These are phyloP conservation scores for Trichosporon sp. DNA, from an alignment of 1,284 basidiomycete genomes.

Conservation along the genomic window DNA sequence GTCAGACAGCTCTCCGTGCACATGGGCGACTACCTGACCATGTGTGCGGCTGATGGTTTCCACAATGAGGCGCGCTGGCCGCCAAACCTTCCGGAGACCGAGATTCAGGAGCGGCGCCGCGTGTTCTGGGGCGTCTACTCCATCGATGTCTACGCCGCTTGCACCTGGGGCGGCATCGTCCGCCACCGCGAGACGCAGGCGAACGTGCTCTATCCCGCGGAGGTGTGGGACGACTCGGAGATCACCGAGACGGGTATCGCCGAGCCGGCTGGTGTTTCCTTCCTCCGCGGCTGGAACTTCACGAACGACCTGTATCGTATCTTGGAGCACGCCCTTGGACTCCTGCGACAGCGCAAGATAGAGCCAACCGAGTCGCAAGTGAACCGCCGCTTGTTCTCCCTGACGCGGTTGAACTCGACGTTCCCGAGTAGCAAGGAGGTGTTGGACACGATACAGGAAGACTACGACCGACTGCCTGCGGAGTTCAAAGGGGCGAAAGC, in stretches of 20 bases:
- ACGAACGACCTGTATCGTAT: constrained; percentile 44
- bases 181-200: constrained; percentile 42
- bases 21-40: constrained; percentile 40
- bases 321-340: constrained; percentile 41
- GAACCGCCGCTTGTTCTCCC: constrained; percentile 26
- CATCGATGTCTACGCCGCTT: constrained; percentile 40
- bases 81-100: constrained; percentile 27
- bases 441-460: constrained; percentile 29
- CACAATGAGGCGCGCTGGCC: constrained; percentile 44
- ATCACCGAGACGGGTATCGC: constrained; percentile 31
- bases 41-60: constrained; percentile 39
- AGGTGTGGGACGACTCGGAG: constrained; percentile 36
- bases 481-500: constrained; percentile 36
- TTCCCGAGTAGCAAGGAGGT: constrained; percentile 31
- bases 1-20: constrained; percentile 28
- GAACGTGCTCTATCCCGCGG: constrained; percentile 43
- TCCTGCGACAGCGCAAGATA: constrained; percentile 25
- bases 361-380: constrained; percentile 17
- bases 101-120: constrained; percentile 42
- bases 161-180: constrained; percentile 40
- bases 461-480: constrained; percentile 36
- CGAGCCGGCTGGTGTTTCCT: constrained; percentile 21
- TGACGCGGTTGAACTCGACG: constrained; percentile 29
- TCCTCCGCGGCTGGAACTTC: constrained; percentile 45
- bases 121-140: constrained; percentile 48